Base-by-base conservation (phyloP, 2,329 filamentous ascomycete genomes). In the Botrytis fabae region DNA sequence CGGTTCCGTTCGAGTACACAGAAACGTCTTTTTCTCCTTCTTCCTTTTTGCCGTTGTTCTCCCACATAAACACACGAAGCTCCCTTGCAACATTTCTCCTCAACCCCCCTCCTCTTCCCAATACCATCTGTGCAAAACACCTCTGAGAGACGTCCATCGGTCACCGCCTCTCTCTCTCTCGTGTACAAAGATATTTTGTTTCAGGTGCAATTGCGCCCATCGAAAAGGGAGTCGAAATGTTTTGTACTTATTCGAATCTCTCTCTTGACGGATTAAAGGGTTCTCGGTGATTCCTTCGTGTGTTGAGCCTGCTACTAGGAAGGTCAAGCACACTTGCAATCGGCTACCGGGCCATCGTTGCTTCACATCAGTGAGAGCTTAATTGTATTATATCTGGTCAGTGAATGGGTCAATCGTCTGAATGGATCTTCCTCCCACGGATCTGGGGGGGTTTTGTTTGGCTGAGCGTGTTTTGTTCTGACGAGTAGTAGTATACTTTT, bases 241-340 rank as follows among this genome's bases (percentile, higher is more conserved):
- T 79, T 79, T 80, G 77, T 75, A 77, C 76, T 76, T 74, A 63
- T 75, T 77, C 75, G 69, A 75, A 70, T 77, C 51, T 74, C 75
- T 83, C 59, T 81, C 80, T 72, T 81, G 82, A n/a, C 78, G 79
- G 10, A 74, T 82, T 38, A 81, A 83, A 73, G 75, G 77, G 9
- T 82, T 82, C 70, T 68, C 70, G 60, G 60, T 57, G 63, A 71
- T 64, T 54, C 35, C 44, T 61, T 63, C 32, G 61, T 32, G 60
- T 71, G 69, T 57, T 65, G 60, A n/a, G 44, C 32, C 60, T 40
- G 22, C 44, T 64, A 54, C 60, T 28, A 54, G 64, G 42, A 77
- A 76, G 61, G 72, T 78, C 76, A 77, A 68, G 40, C 61, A 72
- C 51, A 68, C 48, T 48, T 38, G 65, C 75, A 71, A 78, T 78